These are phyloP conservation scores for Clonostachys sp. DNA, from an alignment of 2,329 filamentous ascomycete genomes.

Conservation along the genomic window DNA sequence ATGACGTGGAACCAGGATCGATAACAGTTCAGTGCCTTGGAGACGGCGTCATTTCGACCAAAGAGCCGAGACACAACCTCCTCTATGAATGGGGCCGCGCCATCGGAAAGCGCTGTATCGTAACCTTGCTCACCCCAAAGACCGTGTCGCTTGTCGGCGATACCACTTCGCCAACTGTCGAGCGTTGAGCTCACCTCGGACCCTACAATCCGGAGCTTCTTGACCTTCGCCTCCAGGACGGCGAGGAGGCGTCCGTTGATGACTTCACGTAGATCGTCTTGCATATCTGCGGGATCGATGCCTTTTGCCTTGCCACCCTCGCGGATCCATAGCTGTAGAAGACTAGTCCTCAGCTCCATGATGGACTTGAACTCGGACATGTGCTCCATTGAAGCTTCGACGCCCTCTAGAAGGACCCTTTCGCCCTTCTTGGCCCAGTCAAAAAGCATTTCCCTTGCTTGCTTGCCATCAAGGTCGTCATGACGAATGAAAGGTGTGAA, in stretches of 20 bases:
- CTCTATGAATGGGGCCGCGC: slow-evolving; percentile 64
- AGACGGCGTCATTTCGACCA: slow-evolving; percentile 66
- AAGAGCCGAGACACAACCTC: slow-evolving; percentile 65
- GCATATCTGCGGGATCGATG: slow-evolving; percentile 63
- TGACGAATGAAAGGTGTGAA: slow-evolving; percentile 87
- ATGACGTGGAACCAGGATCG: slow-evolving; percentile 70
- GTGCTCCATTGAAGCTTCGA: slow-evolving; percentile 53
- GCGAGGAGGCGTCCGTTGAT: slow-evolving; percentile 65
- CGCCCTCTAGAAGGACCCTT: slow-evolving; percentile 54
- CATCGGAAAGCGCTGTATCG: slow-evolving; percentile 59
- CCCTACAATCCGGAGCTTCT: slow-evolving; percentile 60
- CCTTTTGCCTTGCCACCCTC: slow-evolving; percentile 60
- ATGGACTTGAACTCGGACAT: slow-evolving; percentile 65
- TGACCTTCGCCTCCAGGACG: slow-evolving; percentile 59
- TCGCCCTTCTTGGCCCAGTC: slow-evolving; percentile 61
- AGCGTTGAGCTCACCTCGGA: slow-evolving; percentile 59
- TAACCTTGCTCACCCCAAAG: slow-evolving; percentile 67
- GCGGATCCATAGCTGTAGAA: slow-evolving; percentile 72
- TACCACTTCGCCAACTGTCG: slow-evolving; percentile 51
- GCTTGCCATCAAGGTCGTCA: slow-evolving; percentile 63
- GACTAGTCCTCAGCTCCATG: slow-evolving; percentile 62
- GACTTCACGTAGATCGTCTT: slow-evolving; percentile 62
- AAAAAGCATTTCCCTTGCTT: slow-evolving; percentile 56
- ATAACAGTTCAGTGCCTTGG: slow-evolving; percentile 58
- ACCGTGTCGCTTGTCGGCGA: slow-evolving; percentile 42